Percentiles rank a stretch among this genome's conserved stretches.
phyloP scores from a whole-genome alignment of 345 rosid genomes.

The Sonneratia alba region DNA sequence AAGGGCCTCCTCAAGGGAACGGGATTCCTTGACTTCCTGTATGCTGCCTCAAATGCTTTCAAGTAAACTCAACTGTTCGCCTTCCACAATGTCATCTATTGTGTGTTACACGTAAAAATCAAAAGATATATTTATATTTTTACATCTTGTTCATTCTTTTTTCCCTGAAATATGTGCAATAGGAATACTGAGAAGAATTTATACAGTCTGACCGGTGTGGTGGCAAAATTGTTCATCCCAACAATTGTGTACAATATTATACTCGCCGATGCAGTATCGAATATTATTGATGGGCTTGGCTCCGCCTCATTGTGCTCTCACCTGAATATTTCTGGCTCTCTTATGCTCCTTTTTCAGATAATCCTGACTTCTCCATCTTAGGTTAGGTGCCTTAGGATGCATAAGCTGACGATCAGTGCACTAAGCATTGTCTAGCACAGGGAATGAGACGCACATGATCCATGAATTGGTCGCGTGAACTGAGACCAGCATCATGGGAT shows the following conservation, averaged over 20 bases:
- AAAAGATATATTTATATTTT: not conserved
- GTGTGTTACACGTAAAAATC: not conserved
- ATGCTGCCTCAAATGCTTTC: conserved; percentile 57
- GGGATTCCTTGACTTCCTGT: conserved; percentile 83
- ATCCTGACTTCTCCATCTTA: too few relatives aligned
- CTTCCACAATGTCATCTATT: not conserved
- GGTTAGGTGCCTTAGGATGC: too few relatives aligned
- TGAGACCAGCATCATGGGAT: too few relatives aligned
- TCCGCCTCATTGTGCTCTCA: too few relatives aligned
- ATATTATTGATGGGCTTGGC: too few relatives aligned
- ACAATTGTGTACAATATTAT: not conserved
- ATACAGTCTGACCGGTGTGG: not conserved
- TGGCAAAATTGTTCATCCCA: not conserved
- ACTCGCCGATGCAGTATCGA: not conserved
- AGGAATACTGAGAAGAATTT: not conserved
- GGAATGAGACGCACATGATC: too few relatives aligned
- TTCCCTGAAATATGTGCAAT: not conserved
- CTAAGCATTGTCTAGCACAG: too few relatives aligned
- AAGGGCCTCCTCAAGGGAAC: conserved; percentile 87
- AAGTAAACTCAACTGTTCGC: conserved; percentile 23
- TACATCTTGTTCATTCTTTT: not conserved
- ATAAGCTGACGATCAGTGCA: too few relatives aligned
- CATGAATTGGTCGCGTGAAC: too few relatives aligned
- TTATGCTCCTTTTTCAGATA: too few relatives aligned
- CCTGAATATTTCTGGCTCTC: too few relatives aligned